These are phyloP conservation scores for Penicillium psychrofluorescens DNA, from an alignment of 495 filamentous ascomycete species.

Conservation along the genomic window DNA sequence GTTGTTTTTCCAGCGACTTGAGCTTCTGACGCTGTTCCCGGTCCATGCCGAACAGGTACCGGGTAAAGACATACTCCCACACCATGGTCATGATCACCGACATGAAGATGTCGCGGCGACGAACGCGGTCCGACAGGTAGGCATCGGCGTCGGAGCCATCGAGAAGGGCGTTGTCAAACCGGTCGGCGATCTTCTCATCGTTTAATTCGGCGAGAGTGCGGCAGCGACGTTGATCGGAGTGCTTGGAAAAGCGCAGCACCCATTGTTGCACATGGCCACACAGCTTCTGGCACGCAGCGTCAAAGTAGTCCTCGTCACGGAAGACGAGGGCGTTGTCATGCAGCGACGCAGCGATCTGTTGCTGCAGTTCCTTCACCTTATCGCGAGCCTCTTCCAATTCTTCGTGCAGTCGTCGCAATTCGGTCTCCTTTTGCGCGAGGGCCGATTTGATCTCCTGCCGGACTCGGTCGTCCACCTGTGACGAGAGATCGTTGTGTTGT, in stretches of 20 bases:
- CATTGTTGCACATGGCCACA: conserved; percentile 93
- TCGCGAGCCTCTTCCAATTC: conserved; percentile 73
- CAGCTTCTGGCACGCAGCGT: conserved; percentile 84
- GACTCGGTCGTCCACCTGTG: conserved; percentile 58
- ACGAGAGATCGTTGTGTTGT: conserved; percentile 50
- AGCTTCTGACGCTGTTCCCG: conserved; percentile 94
- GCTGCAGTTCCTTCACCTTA: conserved; percentile 73
- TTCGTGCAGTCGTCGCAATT: conserved; percentile 66
- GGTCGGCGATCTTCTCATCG: conserved; percentile 83
- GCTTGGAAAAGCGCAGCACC: conserved; percentile 93
- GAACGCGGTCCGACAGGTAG: conserved; percentile 78
- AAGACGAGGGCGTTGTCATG: conserved; percentile 69
- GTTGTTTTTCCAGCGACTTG: conserved; percentile 82
- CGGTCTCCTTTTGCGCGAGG: conserved; percentile 65
- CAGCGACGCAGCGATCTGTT: conserved; percentile 67
- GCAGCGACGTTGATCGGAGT: conserved; percentile 82
- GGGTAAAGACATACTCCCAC: conserved; percentile 95
- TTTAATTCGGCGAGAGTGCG: conserved; percentile 70
- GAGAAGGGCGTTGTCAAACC: conserved; percentile 86
- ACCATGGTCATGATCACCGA: conserved; percentile 96
- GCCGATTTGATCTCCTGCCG: conserved; percentile 52
- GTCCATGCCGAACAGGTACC: conserved; percentile 98
- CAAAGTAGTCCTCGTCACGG: conserved; percentile 89
- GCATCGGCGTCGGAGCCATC: conserved; percentile 86
- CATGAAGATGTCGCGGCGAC: conserved; percentile 89